These are phyloP conservation scores for Penicillium brasilianum DNA, from an alignment of 2,329 filamentous ascomycete species.

Conservation along the genomic window DNA sequence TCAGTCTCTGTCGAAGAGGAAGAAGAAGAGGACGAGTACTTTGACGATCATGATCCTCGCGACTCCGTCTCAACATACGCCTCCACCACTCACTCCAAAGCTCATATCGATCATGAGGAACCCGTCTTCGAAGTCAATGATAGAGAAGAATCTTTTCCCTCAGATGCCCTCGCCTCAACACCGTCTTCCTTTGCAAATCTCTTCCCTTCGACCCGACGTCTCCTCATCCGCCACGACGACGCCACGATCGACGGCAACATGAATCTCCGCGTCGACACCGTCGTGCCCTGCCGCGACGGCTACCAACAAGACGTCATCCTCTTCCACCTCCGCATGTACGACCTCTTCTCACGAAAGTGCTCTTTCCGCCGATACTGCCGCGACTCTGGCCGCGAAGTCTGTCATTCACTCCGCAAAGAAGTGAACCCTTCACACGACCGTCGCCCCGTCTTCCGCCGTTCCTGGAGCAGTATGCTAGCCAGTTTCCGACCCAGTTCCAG, in stretches of 20 bases:
- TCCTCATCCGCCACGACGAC: conserved; percentile 89
- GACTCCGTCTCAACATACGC: conserved; percentile 79
- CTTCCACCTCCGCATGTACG: conserved; percentile 94
- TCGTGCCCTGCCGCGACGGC: conserved; percentile 63
- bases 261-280: conserved; percentile 88
- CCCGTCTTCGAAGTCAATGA: conserved; percentile 57
- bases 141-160: conserved; percentile 64
- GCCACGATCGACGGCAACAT: conserved; percentile 91
- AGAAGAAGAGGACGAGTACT: not conserved
- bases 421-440: conserved; percentile 61
- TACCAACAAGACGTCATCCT: conserved; percentile 72
- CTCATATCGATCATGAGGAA: conserved; percentile 56
- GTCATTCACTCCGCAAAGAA: conserved; percentile 73
- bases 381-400: conserved; percentile 90
- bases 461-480: conserved; percentile 64
- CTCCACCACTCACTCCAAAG: conserved; percentile 70
- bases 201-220: conserved; percentile 81
- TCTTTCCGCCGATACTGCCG: conserved; percentile 90
- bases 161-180: conserved; percentile 74
- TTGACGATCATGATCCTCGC: conserved; percentile 36
- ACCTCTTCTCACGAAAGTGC: conserved; percentile 83
- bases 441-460: conserved; percentile 60
- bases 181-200: conserved; percentile 81
- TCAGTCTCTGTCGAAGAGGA: conserved; percentile 6
- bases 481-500: conserved; percentile 62